Base-by-base conservation (phyloP, 768 basidiomycete genomes). In the Termitomyces sp. region DNA sequence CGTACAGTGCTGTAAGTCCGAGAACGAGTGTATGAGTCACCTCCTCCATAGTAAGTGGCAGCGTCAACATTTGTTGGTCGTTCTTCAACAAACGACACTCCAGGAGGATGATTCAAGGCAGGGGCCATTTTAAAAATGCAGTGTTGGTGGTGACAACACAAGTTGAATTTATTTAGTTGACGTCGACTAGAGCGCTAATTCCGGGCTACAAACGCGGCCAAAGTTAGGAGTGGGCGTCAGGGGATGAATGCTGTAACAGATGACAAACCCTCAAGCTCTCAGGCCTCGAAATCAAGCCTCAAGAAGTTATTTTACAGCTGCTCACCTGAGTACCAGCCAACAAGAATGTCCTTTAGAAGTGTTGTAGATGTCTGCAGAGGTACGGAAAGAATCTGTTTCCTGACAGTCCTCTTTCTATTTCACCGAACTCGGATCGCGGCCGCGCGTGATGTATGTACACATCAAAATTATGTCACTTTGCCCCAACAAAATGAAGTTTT, bases 1-100 rank as follows among this genome's bases (percentile, higher is more conserved):
- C 87, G 63, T 73, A 94, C 94, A 60, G 85, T 84, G 63, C 92
- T 94, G 71, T 94, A 97, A 0, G 94, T 96, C 66, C 94, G 80
- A 18, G 88, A 85, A 64, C 93, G 87, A 69, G 86, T 85, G 71
- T 85, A 88, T 4, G 85, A 79, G 67, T 96, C 89, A 45, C 79
- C 81, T 20, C 86, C 85, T 44, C 90, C 90, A 63, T 96, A 96
- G 75, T 94, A 94, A 9, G 84, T 82, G 24, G 85, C 80, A 9
- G 92, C 85, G 54, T 95, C 92, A 53, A 78, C 77, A 63, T 90
- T 75, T 55, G 80, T 79, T 5, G 78, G 66, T 28, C 72, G 73
- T 57, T 91, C 88, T 62, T 89, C 88, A 62, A 87, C 67, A 64
- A 90, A 90, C 58, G 75, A 77, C 52, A 87, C 81, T 55, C 80